Conservation (phyloP, 1,284 basidiomycete species). For the Ustilago curta region DNA sequence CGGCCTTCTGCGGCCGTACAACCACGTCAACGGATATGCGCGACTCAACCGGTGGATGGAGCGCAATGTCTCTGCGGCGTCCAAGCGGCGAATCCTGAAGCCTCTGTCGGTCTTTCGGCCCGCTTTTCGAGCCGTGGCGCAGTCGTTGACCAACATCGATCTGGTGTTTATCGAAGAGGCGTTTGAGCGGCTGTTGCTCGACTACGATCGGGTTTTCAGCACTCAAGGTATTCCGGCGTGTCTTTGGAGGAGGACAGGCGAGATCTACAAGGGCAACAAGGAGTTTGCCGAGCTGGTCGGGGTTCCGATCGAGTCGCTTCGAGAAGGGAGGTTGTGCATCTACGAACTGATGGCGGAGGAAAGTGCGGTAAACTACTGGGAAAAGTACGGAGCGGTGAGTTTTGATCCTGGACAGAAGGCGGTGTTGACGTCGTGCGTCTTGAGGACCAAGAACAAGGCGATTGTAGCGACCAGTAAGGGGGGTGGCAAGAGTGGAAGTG, state of each 20-base stretch:
- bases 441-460: slow-evolving; percentile 70
- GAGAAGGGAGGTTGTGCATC: slow-evolving; percentile 91
- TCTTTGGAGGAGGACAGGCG: slow-evolving; percentile 94
- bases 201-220: slow-evolving; percentile 91
- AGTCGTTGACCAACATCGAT: slow-evolving; percentile 90
- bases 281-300: slow-evolving; percentile 91
- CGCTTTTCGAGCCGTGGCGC: slow-evolving; percentile 76
- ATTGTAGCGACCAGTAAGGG: slow-evolving; percentile 24
- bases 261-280: slow-evolving; percentile 97
- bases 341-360: slow-evolving; percentile 84
- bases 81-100: slow-evolving; percentile 87
- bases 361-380: slow-evolving; percentile 96
- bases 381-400: slow-evolving; percentile 72
- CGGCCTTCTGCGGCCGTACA: slow-evolving; percentile 91
- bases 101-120: slow-evolving; percentile 90
- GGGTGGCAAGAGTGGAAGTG: slow-evolving; percentile 1
- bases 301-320: slow-evolving; percentile 82
- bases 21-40: slow-evolving; percentile 78
- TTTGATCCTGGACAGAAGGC: slow-evolving; percentile 86
- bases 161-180: slow-evolving; percentile 88
- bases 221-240: slow-evolving; percentile 89
- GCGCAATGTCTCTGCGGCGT: slow-evolving; percentile 74
- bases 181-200: slow-evolving; percentile 91
- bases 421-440: slow-evolving; percentile 90
- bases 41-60: slow-evolving; percentile 82